Conservation (phyloP, 176 grass and related monocot genomes). For the Oropetium thomaeum region DNA sequence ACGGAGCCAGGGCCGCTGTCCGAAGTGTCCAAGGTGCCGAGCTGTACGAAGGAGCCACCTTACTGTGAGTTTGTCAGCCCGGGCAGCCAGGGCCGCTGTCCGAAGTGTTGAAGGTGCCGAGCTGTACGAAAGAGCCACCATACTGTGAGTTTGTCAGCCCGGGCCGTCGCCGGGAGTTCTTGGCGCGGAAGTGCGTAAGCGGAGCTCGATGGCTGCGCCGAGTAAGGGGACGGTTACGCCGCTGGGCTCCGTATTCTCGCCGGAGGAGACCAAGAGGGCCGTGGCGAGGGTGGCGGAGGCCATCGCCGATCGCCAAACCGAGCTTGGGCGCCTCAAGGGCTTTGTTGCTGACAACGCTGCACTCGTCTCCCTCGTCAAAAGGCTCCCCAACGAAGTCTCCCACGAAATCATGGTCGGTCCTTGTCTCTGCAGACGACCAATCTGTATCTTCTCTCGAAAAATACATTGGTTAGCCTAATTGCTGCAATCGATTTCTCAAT, state of each 20-base stretch:
- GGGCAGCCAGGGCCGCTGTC: too few species aligned
- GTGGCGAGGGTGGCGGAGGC: constrained; percentile 48
- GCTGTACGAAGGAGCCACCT: background rate
- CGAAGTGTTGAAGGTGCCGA: background rate
- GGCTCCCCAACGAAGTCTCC: constrained; percentile 76
- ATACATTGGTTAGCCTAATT: background rate
- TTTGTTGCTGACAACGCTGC: constrained; percentile 73
- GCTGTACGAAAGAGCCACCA: background rate
- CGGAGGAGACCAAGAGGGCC: constrained; percentile 64
- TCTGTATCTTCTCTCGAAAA: background rate
- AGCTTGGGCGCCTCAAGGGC: constrained; percentile 54
- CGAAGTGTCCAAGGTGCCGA: background rate
- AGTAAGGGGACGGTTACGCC: constrained; percentile 67
- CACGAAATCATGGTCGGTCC: constrained; percentile 78
- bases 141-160: background rate
- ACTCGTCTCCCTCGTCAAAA: constrained; percentile 65
- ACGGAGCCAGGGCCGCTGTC: background rate
- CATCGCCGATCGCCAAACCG: constrained; percentile 43
- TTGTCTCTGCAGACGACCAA: background rate
- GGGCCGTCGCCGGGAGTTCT: background rate
- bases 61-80: background rate
- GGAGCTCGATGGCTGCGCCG: constrained; percentile 27
- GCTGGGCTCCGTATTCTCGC: constrained; percentile 57
- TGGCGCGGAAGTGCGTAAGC: background rate
- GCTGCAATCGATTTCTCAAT: background rate